Evolutionary conservation across 1,284 basidiomycete genomes (phyloP).

Genomic region (Sanghuangporus sanghuang): DNA sequence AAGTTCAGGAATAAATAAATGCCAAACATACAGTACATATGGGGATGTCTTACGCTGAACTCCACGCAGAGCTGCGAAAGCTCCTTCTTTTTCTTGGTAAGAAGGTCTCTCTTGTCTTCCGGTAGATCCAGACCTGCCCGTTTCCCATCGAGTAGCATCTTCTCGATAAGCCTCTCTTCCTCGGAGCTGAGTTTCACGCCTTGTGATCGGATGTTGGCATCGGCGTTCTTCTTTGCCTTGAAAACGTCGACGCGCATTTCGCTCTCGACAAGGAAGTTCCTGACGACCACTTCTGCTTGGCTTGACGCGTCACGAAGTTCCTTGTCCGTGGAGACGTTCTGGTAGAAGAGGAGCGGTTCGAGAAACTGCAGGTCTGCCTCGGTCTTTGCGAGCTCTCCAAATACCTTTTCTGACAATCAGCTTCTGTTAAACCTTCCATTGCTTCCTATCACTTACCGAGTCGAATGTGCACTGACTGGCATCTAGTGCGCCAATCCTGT

Average conservation of each 20-base stretch:
- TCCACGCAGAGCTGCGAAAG: conserved; percentile 66
- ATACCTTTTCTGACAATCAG: conserved; percentile 41
- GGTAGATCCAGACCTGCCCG: conserved; percentile 71
- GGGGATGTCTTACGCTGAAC: conserved; percentile 53
- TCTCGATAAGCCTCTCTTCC: conserved; percentile 67
- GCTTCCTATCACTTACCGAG: conserved; percentile 33
- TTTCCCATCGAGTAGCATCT: conserved; percentile 72
- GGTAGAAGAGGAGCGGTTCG: conserved; percentile 70
- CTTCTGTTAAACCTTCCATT: conserved; percentile 17
- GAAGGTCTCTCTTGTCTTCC: conserved; percentile 50
- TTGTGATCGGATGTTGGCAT: conserved; percentile 57
- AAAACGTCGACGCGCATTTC: conserved; percentile 78
- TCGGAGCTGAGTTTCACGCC: conserved; percentile 60
- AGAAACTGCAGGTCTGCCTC: conserved; percentile 50
- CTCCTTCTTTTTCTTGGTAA: conserved; percentile 61
- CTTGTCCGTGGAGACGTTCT: conserved; percentile 70
- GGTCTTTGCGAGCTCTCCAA: conserved; percentile 55
- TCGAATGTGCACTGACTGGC: conserved; percentile 52
- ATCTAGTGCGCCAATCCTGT: conserved; percentile 58
- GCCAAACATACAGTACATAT: not conserved
- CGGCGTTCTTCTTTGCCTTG: conserved; percentile 61
- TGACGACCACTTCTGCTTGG: conserved; percentile 60
- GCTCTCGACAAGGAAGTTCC: conserved; percentile 63
- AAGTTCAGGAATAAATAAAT: not conserved
- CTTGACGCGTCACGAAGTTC: conserved; percentile 71